Evolutionary conservation across 164 flowering plant species (phyloP).

Genomic region (Annona cherimola): DNA sequence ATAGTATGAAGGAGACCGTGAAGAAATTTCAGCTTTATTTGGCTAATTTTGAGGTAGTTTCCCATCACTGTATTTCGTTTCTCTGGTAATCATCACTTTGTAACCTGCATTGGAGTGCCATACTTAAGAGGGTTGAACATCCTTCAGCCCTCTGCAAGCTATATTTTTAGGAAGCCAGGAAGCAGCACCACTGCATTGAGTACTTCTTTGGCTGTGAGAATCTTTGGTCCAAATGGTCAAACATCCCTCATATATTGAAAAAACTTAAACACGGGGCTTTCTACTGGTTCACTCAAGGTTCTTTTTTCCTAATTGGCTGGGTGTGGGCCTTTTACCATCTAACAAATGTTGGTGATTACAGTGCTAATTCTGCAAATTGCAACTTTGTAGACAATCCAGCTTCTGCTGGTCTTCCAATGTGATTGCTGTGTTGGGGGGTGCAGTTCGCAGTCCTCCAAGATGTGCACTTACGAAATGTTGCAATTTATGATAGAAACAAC

Average conservation of each 20-base stretch:
- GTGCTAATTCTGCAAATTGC: too few species aligned
- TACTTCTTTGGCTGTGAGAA: too few species aligned
- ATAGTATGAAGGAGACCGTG: constrained; percentile 57
- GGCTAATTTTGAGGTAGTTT: constrained; percentile 70
- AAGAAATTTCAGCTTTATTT: constrained; percentile 59
- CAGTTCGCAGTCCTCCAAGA: too few species aligned
- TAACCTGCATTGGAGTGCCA: not conserved
- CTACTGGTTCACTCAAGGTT: too few species aligned
- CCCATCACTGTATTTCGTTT: not conserved
- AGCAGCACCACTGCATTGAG: not conserved
- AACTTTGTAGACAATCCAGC: not conserved
- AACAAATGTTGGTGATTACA: too few species aligned
- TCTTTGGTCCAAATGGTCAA: too few species aligned
- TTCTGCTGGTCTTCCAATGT: not conserved
- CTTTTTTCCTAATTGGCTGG: too few species aligned
- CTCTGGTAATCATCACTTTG: not conserved
- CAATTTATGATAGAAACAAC: too few species aligned
- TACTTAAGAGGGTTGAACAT: not conserved
- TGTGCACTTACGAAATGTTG: too few species aligned
- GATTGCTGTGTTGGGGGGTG: not conserved
- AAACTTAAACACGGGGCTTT: too few species aligned
- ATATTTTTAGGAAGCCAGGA: not conserved
- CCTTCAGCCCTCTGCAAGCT: not conserved
- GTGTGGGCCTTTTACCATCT: too few species aligned
- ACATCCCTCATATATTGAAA: too few species aligned